These are phyloP conservation scores for Gaeumannomyces sp. DNA, from an alignment of 2,329 filamentous ascomycete species.

Conservation along the genomic window DNA sequence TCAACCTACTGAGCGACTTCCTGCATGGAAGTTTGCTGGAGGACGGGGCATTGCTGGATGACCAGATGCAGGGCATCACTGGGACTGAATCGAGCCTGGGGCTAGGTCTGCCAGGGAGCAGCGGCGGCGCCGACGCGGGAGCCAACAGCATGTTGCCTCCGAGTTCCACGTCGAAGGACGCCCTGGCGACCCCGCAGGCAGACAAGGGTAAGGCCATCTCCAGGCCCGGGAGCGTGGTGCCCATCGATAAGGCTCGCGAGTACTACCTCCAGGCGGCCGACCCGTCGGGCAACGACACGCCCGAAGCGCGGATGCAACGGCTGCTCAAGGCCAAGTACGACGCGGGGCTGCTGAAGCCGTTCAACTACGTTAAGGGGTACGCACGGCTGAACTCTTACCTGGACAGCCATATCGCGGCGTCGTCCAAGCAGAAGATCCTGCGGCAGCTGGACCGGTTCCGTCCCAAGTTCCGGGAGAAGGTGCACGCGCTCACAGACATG, in stretches of 20 bases:
- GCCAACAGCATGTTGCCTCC: constrained; percentile 30
- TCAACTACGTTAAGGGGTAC: constrained; percentile 98
- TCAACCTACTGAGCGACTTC: constrained; percentile 94
- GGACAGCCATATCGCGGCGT: constrained; percentile 75
- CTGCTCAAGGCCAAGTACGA: constrained; percentile 94
- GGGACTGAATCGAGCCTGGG: constrained; percentile 41
- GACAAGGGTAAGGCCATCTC: constrained; percentile 51
- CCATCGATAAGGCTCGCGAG: constrained; percentile 68
- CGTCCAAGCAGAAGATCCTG: constrained; percentile 84
- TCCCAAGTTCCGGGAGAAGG: constrained; percentile 92
- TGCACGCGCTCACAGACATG: constrained; percentile 86
- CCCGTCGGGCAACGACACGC: constrained; percentile 75
- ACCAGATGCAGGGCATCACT: constrained; percentile 43
- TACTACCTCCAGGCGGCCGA: constrained; percentile 98
- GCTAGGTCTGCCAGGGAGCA: constrained; percentile 40
- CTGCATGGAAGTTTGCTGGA: constrained; percentile 87
- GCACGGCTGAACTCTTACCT: constrained; percentile 85
- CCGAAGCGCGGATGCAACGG: constrained; percentile 92
- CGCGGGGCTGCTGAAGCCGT: constrained; percentile 87
- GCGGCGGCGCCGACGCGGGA: constrained; percentile 27
- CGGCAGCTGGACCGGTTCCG: constrained; percentile 88
- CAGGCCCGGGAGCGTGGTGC: constrained; percentile 54
- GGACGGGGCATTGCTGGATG: constrained; percentile 67
- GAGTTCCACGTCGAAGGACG: constrained; percentile 35
- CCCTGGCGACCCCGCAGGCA: constrained; percentile 39